These are phyloP conservation scores for Cladophialophora immunda DNA, from an alignment of 2,329 filamentous ascomycete species.

Conservation along the genomic window DNA sequence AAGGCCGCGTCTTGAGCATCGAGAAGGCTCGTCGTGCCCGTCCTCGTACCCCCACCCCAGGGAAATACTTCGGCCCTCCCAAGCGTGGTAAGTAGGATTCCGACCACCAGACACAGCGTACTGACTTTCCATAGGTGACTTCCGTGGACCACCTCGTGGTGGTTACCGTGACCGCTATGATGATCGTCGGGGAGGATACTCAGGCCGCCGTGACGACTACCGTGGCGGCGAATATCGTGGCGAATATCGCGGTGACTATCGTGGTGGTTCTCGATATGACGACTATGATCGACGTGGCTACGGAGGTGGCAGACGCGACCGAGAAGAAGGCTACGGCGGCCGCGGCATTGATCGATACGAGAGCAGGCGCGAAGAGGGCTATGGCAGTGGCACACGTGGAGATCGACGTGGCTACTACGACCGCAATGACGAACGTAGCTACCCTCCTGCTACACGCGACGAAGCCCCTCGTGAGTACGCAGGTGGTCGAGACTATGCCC, in stretches of 20 bases:
- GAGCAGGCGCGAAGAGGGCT: slow-evolving; percentile 52
- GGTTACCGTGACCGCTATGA: slow-evolving; percentile 55
- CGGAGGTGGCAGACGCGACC: slow-evolving; percentile 53
- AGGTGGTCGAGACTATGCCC: slow-evolving; percentile 40
- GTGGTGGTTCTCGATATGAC: slow-evolving; percentile 51
- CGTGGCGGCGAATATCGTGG: slow-evolving; percentile 55
- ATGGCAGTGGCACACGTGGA: slow-evolving; percentile 53
- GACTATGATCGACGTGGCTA: slow-evolving; percentile 56
- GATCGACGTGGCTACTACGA: slow-evolving; percentile 49
- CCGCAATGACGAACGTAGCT: slow-evolving; percentile 35
- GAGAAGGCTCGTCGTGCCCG: slow-evolving; percentile 97
- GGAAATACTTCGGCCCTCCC: slow-evolving; percentile 98
- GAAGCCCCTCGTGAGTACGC: slow-evolving; percentile 41
- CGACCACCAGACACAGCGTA: slow-evolving; percentile 12
- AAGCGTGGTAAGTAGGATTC: slow-evolving; percentile 79
- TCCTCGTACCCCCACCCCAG: slow-evolving; percentile 93
- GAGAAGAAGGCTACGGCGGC: slow-evolving; percentile 54
- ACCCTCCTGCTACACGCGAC: slow-evolving; percentile 36
- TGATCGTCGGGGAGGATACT: slow-evolving; percentile 58
- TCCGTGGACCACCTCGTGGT: slow-evolving; percentile 53
- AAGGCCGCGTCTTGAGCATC: slow-evolving; percentile 95
- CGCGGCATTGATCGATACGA: slow-evolving; percentile 60
- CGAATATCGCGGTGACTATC: slow-evolving; percentile 51
- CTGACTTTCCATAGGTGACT: slow-evolving; percentile 51
- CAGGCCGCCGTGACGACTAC: slow-evolving; percentile 58